Percentiles rank a stretch among this genome's conserved stretches.
Conservation (phyloP, 352 stramenopile genomes). For the Phytophthora tentaculata region DNA sequence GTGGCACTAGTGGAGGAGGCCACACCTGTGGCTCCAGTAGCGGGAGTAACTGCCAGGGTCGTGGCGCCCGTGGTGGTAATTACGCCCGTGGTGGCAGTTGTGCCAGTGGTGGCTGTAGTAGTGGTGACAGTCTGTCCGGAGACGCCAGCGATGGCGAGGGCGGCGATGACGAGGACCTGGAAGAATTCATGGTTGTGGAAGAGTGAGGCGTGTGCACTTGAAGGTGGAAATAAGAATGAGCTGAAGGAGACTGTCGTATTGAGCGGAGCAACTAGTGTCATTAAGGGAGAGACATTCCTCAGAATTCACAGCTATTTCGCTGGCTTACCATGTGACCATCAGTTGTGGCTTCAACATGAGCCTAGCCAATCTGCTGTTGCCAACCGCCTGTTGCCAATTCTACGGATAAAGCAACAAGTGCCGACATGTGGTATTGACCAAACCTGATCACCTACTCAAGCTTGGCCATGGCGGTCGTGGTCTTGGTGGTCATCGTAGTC, state of each 20-base stretch:
- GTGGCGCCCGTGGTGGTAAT: neutral
- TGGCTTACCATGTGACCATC: neutral
- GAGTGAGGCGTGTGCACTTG: slow-evolving; percentile 20
- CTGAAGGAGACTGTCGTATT: neutral
- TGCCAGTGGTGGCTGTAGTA: neutral
- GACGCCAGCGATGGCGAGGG: slow-evolving; percentile 28
- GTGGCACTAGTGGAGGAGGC: neutral
- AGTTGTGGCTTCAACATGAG: too few relatives aligned
- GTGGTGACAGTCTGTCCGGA: slow-evolving; percentile 20
- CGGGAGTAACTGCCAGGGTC: slow-evolving; percentile 9
- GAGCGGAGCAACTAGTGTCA: neutral
- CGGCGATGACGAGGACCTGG: slow-evolving; percentile 33
- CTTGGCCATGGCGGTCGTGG: slow-evolving; percentile 6
- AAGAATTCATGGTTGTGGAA: slow-evolving; percentile 36
- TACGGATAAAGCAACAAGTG: too few relatives aligned
- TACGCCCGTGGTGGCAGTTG: neutral
- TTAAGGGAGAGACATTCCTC: neutral
- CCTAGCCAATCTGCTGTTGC: too few relatives aligned
- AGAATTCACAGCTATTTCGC: neutral
- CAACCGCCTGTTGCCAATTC: too few relatives aligned
- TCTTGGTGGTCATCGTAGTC: slow-evolving; percentile 7
- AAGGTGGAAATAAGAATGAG: slow-evolving; percentile 23
- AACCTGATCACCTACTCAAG: neutral
- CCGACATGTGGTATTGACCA: too few relatives aligned
- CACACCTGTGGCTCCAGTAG: slow-evolving; percentile 5